Base-by-base conservation (phyloP, 768 basidiomycete species). In the Daedaleopsis nitida region DNA sequence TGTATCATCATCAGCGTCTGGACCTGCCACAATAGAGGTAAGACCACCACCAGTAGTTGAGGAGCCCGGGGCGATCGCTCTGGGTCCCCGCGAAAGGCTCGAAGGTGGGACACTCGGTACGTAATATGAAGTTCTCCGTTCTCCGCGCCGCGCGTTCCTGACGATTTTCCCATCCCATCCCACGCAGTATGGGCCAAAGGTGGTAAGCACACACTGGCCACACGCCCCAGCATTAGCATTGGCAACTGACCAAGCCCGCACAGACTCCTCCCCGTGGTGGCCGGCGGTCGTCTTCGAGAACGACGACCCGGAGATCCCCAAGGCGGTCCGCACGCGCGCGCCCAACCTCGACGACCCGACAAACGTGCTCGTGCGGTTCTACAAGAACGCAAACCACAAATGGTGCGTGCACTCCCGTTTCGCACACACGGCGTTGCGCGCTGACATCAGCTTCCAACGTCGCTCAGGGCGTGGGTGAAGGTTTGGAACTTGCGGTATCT, bases 241-340 rank as follows among this genome's bases (percentile, higher is more conserved):
- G n/a, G n/a, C n/a, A n/a, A n/a, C 45, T n/a, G 42, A 39, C 8
- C 32, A 43, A 65, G 51, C 53, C 50, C 10, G 13, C 58, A n/a
- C 52, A 92, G 92, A 77, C 38, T 82, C 86, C 0, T 95, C 80
- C 67, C 94, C 94, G 1, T 96, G 87, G 87, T 96, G 90, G 87
- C 92, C 94, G 43, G 94, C 88, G 10, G 85, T 91, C 10, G 82
- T 95, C 16, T 87, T 81, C 54, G 85, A 87, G 24, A 10, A 57
- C 32, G 83, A 86, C 58, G 85, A 88, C 50, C 72, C 77, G 1
- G 71, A 70, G 0, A 81, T 94, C n/a, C 89, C 89, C 0, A 52
- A 38, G 42, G 66, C 62, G 51, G 72, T 68, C 57, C 74, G 55
- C 11, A 49, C 55, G 19, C 21, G 51, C 6, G 54, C 53, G 1